Evolutionary conservation across 768 basidiomycete genomes (phyloP), one percentile per base, ranked within the genome.

Genomic region (Panellus pusillus): DNA sequence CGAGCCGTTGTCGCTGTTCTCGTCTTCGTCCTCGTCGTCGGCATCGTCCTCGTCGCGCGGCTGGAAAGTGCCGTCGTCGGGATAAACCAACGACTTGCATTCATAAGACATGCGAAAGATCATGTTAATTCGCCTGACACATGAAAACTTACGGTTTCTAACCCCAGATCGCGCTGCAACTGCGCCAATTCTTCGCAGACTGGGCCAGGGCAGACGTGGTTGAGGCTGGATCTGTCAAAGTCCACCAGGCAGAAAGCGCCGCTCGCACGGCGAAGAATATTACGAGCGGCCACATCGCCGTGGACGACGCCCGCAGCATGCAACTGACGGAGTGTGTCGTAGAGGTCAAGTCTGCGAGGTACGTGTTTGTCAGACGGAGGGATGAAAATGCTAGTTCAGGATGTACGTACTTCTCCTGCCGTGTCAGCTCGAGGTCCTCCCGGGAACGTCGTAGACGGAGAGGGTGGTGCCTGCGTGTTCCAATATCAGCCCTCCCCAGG

Each of bases 231-330:
- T 39, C 47, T 15, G 24, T 39, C 37, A 39, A 47, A 47, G 37
- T 47, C 47, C 47, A 39, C 47, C 14, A 47, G n/a, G 47, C 47
- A 47, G 37, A 47, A 47, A 9, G 47, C 47, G 20, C 47, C 47
- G 27, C 36, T 28, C 8, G 37, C 36, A 28, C 47, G 47, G 24
- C 47, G 47, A 29, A 47, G 37, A n/a, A 47, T 47, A 28, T 47
- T 47, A 3, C 47, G 36, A 15, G 20, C 6, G 3, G 47, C 47
- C 36, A 47, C 47, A 18, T 47, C 47, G 37, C 37, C 37, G 37
- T 47, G 47, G 19, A 38, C n/a, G 37, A 47, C 37, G 47, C 47
- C 47, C 0, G 47, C 47, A 39, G 47, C 20, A n/a, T n/a, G 37
- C 7, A 47, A 18, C 20, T 47, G 47, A 9, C 47, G n/a, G n/a